Conservation (phyloP, 495 filamentous ascomycete species). For the Neurospora sp. region DNA sequence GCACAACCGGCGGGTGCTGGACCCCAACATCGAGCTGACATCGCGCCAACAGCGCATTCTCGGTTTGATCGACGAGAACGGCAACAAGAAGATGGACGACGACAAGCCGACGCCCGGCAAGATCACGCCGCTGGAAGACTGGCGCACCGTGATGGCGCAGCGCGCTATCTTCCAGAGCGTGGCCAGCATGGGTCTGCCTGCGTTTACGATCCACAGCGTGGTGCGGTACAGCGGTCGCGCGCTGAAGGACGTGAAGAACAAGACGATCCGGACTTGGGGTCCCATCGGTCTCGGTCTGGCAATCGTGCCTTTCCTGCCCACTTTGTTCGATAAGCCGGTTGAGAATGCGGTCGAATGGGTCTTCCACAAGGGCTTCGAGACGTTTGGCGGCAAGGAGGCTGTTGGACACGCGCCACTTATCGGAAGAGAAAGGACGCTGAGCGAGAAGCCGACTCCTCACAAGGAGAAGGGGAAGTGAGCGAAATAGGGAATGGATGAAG, state of each 20-base stretch:
- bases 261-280: slow-evolving; percentile 64
- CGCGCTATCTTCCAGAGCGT: slow-evolving; percentile 81
- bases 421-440: slow-evolving; percentile 47
- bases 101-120: slow-evolving; percentile 24
- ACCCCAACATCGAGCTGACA: slow-evolving; percentile 38
- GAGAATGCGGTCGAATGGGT: slow-evolving; percentile 82
- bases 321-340: slow-evolving; percentile 85
- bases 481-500: slow-evolving; percentile 28
- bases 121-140: slow-evolving; percentile 82
- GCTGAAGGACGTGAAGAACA: slow-evolving; percentile 69
- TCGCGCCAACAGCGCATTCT: slow-evolving; percentile 27
- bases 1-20: slow-evolving; percentile 56
- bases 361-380: slow-evolving; percentile 69
- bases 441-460: slow-evolving; percentile 26
- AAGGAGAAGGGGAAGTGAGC: slow-evolving; percentile 55
- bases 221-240: slow-evolving; percentile 78
- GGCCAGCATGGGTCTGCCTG: slow-evolving; percentile 88
- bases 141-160: slow-evolving; percentile 81
- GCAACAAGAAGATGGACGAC: slow-evolving; percentile 3
- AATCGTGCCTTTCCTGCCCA: slow-evolving; percentile 82
- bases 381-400: slow-evolving; percentile 52
- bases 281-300: slow-evolving; percentile 87
- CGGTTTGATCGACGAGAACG: slow-evolving; percentile 18
- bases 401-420: slow-evolving; percentile 42
- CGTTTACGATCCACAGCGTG: slow-evolving; percentile 88